Evolutionary conservation across 2,329 filamentous ascomycete species (phyloP), one percentile per base, ranked within the genome.

Genomic region (Xylaria polymorpha): DNA sequence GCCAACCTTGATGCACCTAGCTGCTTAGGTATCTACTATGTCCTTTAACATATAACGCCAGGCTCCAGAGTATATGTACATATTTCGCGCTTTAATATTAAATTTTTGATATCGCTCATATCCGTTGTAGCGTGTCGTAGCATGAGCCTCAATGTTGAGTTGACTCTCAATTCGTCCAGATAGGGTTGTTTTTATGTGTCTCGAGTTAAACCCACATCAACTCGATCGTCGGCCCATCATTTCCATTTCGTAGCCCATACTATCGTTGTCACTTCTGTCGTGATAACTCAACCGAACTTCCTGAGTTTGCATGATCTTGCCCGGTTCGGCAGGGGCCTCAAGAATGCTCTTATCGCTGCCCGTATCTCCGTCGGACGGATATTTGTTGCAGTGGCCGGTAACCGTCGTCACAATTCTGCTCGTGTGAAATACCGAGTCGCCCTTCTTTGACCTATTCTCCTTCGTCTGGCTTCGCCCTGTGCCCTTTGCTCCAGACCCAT

Each of bases 271-370:
- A 61, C 73, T 75, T 61, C 69, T 69, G 22, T 74, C 69, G 29
- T 75, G 72, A 61, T 72, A 74, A 29, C 71, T 74, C 35, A 73
- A 41, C 12, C 74, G 64, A 37, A 74, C 55, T 43, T 75, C 74
- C 48, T 73, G 73, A 3, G 73, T 74, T 37, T 74, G 74, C 32
- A 72, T 44, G 46, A 75, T 75, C 39, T 64, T 65, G 55, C 71
- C 71, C 0, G 67, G 64, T 29, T 67, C 67, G 22, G 56, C 58
- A 3, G 48, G 44, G 9, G 60, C 70, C n/a, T 72, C 71, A 6
- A 75, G 63, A 4, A 75, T 74, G 61, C 70, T 73, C 59, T 69
- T 73, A 61, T 73, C 73, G 67, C 73, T 74, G n/a, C 59, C 44
- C 2, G 67, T 64, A 51, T 75, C 73, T 37, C 68, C 70, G 22